phyloP scores from a whole-genome alignment of 371 early-diverging fungal genomes.

The Capillidium rhysosporum region DNA sequence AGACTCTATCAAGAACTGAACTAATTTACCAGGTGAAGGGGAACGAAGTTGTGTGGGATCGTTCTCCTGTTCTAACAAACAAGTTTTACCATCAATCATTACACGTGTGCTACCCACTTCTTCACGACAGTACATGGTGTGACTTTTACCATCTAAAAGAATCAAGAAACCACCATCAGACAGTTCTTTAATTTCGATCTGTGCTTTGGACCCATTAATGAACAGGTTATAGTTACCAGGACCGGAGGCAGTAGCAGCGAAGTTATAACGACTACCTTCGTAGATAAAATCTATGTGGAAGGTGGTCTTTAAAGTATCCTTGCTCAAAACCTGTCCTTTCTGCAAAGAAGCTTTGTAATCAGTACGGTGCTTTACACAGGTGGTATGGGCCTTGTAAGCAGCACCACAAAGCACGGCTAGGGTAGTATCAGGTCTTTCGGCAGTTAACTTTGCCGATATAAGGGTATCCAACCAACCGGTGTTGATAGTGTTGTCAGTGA shows the following conservation, averaged over 20 bases:
- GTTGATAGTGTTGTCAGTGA: conserved; percentile 72
- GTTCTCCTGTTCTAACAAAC: conserved; percentile 80
- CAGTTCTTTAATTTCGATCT: conserved; percentile 59
- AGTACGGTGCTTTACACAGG: conserved; percentile 30
- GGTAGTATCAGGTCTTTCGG: conserved; percentile 78
- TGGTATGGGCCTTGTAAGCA: conserved; percentile 58
- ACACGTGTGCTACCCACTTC: conserved; percentile 76
- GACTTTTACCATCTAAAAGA: conserved; percentile 67
- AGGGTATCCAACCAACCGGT: conserved; percentile 93
- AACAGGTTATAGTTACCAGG: conserved; percentile 61
- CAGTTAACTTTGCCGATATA: conserved; percentile 67
- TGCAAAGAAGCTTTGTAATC: conserved; percentile 68
- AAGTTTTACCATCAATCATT: conserved; percentile 81
- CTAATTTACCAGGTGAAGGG: conserved; percentile 94
- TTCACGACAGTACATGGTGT: conserved; percentile 77
- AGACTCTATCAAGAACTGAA: conserved; percentile 74
- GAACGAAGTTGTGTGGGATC: conserved; percentile 89
- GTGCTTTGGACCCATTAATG: conserved; percentile 62
- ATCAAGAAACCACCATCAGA: conserved; percentile 86
- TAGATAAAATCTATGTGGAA: conserved; percentile 73
- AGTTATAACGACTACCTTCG: conserved; percentile 70
- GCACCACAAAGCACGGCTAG: conserved; percentile 86
- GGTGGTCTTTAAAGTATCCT: conserved; percentile 51
- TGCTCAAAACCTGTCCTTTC: conserved; percentile 78
- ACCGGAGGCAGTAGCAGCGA: conserved; percentile 58